These are phyloP conservation scores for Microdochium paspali DNA, from an alignment of 2,329 filamentous ascomycete genomes.

Conservation along the genomic window DNA sequence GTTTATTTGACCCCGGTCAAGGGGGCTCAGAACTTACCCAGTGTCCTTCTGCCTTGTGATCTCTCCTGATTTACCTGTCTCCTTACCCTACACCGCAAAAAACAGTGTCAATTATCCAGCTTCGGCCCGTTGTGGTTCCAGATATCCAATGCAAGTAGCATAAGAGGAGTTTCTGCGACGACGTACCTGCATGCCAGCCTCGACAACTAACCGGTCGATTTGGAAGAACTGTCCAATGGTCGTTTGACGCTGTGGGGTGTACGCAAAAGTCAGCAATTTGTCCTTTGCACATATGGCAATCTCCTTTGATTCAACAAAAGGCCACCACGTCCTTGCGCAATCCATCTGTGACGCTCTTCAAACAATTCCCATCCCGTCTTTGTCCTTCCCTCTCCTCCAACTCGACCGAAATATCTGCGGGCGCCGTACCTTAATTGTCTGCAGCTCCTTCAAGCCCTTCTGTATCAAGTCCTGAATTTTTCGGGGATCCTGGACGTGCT, in stretches of 20 bases:
- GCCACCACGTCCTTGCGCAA: too few species aligned
- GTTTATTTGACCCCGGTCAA: too few species aligned
- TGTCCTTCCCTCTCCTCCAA: too few species aligned
- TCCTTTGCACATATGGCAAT: too few species aligned
- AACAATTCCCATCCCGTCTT: too few species aligned
- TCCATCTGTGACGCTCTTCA: too few species aligned
- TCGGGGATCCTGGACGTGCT: conserved; percentile 61
- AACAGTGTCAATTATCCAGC: conserved; percentile 4
- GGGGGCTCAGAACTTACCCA: conserved; percentile 55
- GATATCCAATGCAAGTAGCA: too few species aligned
- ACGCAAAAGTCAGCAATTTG: background rate
- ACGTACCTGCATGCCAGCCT: conserved; percentile 70
- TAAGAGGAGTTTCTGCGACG: background rate
- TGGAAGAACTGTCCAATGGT: conserved; percentile 93
- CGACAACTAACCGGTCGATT: conserved; percentile 82
- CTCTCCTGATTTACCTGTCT: conserved; percentile 54
- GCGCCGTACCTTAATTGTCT: conserved; percentile 71
- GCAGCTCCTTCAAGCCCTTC: conserved; percentile 76
- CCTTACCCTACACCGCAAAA: conserved; percentile 47
- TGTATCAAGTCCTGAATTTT: conserved; percentile 83
- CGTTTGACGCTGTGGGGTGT: conserved; percentile 68
- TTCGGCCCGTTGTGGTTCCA: background rate
- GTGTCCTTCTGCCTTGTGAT: conserved; percentile 71
- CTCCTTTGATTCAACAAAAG: too few species aligned
- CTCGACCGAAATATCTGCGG: too few species aligned